A percentile compares a stretch with the other conserved stretches of the same genome.
These are phyloP conservation scores for Aphanocladium album DNA, from an alignment of 2,329 filamentous ascomycete genomes.

Conservation along the genomic window DNA sequence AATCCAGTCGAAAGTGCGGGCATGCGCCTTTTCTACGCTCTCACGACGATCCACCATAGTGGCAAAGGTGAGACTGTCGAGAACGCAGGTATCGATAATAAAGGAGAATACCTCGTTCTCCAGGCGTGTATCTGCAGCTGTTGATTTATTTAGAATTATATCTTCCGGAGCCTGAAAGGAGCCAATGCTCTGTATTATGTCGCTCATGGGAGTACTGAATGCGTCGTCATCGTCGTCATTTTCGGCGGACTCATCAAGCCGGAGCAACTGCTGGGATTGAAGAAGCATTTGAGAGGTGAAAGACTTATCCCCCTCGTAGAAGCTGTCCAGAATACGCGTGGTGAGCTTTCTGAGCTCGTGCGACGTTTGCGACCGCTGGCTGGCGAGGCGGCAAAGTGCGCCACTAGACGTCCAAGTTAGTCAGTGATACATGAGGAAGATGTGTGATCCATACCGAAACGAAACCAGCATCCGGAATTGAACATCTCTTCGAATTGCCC, in stretches of 20 bases:
- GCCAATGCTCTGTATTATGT: neutral
- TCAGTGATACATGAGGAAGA: neutral
- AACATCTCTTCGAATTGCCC: neutral
- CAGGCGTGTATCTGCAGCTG: neutral
- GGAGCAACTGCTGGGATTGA: neutral
- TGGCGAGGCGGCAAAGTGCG: neutral
- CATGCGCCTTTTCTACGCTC: slow-evolving; percentile 3
- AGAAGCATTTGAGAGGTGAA: neutral
- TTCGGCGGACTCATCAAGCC: neutral
- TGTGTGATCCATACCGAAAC: neutral
- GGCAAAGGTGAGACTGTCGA: neutral
- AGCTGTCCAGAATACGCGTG: neutral
- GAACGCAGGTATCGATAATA: neutral
- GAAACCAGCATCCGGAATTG: neutral
- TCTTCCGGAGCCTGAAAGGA: neutral
- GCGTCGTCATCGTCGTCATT: neutral
- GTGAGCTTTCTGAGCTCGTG: neutral
- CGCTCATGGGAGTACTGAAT: neutral
- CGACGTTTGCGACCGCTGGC: neutral
- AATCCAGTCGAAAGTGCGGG: slow-evolving; percentile 9
- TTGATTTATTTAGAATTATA: neutral
- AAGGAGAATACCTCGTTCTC: neutral
- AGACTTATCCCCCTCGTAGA: neutral
- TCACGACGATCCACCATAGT: slow-evolving; percentile 1
- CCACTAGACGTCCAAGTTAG: neutral